Evolutionary conservation across 768 basidiomycete genomes (phyloP), one percentile per base, ranked within the genome.

Genomic region (Coprinellus micaceus): DNA sequence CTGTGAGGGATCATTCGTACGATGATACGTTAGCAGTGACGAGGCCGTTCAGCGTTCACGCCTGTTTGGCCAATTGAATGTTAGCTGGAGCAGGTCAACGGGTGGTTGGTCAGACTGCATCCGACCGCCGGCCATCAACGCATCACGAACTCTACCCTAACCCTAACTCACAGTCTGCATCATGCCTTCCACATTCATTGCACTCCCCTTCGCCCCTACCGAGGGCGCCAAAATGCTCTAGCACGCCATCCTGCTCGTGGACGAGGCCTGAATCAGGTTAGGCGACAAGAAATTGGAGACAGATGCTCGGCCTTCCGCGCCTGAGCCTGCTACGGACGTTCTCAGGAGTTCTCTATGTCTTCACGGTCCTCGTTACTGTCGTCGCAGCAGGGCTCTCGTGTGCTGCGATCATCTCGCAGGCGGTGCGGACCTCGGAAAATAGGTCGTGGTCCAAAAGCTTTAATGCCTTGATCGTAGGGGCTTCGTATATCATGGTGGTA

Each of bases 401-500:
- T 61, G 70, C 81, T 1, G 79, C 83, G 0, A 73, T 91, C 52
- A 77, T 91, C 50, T 82, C 84, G 0, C 89, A 91, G 66, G 88
- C 89, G 0, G 83, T 88, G 19, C 78, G 88, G 50, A 88, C 82
- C 0, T 76, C 86, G 2, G 80, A 80, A 1, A 71, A 67, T 43
- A 72, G 69, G 58, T 74, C 80, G 10, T 87, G 84, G 81, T 67
- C 62, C 50, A 73, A 78, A 29, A 91, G 91, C 69, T 77, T 82
- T 76, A 84, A 91, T 67, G 80, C 83, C 4, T 70, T 88, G 26
- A 76, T 85, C 52, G 83, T 92, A 30, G 83, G 83, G 10, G 81
- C 81, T n/a, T 82, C 88, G 0, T 92, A 91, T 67, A 73, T 78
- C 64, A 64, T 86, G 9, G 77, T 91, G 69, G 89, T 89, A 63